Evolutionary conservation across 805 yeast species (phyloP).

Genomic region (Pichia ethanolica): DNA sequence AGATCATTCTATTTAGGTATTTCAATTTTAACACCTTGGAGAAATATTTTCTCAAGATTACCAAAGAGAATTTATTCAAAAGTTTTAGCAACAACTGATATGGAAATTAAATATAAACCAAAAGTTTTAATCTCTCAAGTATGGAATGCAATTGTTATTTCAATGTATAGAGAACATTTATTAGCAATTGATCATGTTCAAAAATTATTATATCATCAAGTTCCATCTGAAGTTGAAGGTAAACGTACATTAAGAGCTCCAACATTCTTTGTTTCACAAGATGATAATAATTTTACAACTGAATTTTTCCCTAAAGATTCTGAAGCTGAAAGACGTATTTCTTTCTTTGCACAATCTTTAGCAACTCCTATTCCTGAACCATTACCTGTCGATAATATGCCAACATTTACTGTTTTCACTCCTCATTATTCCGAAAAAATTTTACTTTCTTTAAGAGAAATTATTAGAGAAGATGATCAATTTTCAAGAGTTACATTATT

Average conservation of each 20-base stretch:
- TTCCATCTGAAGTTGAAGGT: slow-evolving; percentile 96
- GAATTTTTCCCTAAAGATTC: slow-evolving; percentile 96
- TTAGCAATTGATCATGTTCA: slow-evolving; percentile 98
- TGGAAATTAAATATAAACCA: slow-evolving; percentile 98
- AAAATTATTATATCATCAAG: slow-evolving; percentile 94
- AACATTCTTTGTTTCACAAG: slow-evolving; percentile 96
- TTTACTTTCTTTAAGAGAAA: slow-evolving; percentile 85
- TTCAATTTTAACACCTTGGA: slow-evolving; percentile 98
- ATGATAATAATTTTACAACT: slow-evolving; percentile 88
- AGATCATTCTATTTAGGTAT: slow-evolving; percentile 98
- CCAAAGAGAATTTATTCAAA: slow-evolving; percentile 99
- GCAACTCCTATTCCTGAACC: slow-evolving; percentile 99
- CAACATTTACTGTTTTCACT: slow-evolving; percentile 92
- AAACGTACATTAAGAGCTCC: slow-evolving; percentile 98
- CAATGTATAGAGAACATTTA: slow-evolving; percentile 99
- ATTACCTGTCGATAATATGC: slow-evolving; percentile 98
- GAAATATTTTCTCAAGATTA: slow-evolving; percentile 93
- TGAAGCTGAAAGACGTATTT: slow-evolving; percentile 98
- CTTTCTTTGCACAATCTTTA: slow-evolving; percentile 97
- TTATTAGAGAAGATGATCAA: slow-evolving; percentile 95
- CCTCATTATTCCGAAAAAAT: slow-evolving; percentile 97
- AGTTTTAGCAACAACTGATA: slow-evolving; percentile 94
- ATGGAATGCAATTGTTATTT: slow-evolving; percentile 98
- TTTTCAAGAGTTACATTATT: slow-evolving; percentile 88
- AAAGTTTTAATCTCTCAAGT: slow-evolving; percentile 96